Conservation (phyloP, 2,329 filamentous ascomycete genomes). For the Pseudogymnoascus sp. region DNA sequence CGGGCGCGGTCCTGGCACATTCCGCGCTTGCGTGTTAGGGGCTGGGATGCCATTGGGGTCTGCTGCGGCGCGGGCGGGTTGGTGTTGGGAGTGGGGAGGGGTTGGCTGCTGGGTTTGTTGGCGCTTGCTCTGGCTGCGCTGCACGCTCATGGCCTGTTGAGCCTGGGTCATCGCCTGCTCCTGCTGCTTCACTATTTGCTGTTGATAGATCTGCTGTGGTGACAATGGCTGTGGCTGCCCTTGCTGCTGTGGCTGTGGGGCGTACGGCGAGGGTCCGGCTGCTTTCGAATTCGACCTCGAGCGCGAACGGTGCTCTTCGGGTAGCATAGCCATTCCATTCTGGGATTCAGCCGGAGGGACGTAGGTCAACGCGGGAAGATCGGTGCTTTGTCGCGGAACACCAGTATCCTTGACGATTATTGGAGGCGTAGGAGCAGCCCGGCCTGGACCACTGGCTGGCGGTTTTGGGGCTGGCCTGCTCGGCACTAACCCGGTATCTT, state of each 20-base stretch:
- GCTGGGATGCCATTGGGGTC: slow-evolving; percentile 37
- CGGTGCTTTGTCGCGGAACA: slow-evolving; percentile 53
- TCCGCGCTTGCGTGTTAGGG: slow-evolving; percentile 28
- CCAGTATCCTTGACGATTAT: slow-evolving; percentile 57
- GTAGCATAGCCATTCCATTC: slow-evolving; percentile 43
- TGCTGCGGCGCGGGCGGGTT: slow-evolving; percentile 30
- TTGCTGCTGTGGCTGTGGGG: slow-evolving; percentile 37
- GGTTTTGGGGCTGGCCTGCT: slow-evolving; percentile 81
- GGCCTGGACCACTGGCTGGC: slow-evolving; percentile 56
- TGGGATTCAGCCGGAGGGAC: slow-evolving; percentile 23
- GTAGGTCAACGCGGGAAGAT: slow-evolving; percentile 37
- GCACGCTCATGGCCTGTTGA: slow-evolving; percentile 67
- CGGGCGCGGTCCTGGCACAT: slow-evolving; percentile 56
- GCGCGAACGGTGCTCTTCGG: slow-evolving; percentile 60
- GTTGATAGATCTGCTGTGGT: slow-evolving; percentile 46
- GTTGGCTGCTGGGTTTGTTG: slow-evolving; percentile 48
- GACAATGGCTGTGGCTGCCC: slow-evolving; percentile 20
- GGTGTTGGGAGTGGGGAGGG: slow-evolving; percentile 49
- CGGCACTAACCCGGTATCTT: slow-evolving; percentile 61
- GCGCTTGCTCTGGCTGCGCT: slow-evolving; percentile 69
- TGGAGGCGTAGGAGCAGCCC: slow-evolving; percentile 51
- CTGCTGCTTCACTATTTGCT: slow-evolving; percentile 69
- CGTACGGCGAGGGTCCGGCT: slow-evolving; percentile 48
- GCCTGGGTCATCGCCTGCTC: slow-evolving; percentile 76
- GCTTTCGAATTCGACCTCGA: slow-evolving; percentile 63